phyloP scores from a whole-genome alignment of 192 early-diverging fungal genomes.

The Podila epicladia region DNA sequence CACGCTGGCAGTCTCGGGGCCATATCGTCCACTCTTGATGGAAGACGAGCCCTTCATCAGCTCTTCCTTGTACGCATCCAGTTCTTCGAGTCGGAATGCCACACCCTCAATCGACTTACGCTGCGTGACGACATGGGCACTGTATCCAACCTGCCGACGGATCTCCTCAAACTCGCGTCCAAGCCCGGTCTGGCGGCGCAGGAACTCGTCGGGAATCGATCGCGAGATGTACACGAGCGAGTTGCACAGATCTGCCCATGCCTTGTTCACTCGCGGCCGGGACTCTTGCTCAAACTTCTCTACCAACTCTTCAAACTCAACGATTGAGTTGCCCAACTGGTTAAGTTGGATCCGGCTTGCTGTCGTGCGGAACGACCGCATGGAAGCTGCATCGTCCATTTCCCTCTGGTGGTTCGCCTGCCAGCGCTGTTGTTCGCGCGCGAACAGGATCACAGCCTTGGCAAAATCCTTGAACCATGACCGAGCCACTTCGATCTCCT shows the following conservation, averaged over 20 bases:
- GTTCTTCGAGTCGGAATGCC: constrained; percentile 19
- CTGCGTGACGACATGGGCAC: constrained; percentile 39
- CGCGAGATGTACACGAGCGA: constrained; percentile 27
- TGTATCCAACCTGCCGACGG: constrained; percentile 32
- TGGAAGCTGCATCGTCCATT: constrained; percentile 25
- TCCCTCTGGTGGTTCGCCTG: constrained; percentile 25
- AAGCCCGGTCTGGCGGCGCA: constrained; percentile 23
- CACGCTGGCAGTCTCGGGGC: constrained; percentile 2
- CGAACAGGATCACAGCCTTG: constrained; percentile 45
- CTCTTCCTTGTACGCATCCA: constrained; percentile 27
- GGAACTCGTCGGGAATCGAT: constrained; percentile 34
- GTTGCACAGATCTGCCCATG: constrained; percentile 41
- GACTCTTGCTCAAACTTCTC: constrained; percentile 48
- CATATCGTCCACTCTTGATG: constrained; percentile 15
- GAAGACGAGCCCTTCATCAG: not conserved
- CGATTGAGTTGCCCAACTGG: constrained; percentile 29
- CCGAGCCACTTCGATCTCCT: constrained; percentile 35
- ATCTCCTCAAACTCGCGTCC: constrained; percentile 42
- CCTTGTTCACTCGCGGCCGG: constrained; percentile 25
- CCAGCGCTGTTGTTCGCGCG: constrained; percentile 34
- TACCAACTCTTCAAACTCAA: constrained; percentile 45
- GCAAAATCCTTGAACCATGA: constrained; percentile 53
- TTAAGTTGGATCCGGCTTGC: constrained; percentile 35
- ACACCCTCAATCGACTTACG: constrained; percentile 35
- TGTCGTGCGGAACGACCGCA: constrained; percentile 35